A percentile compares a stretch with the other conserved stretches of the same genome.
Conservation (phyloP, 2,329 filamentous ascomycete species). For the Saccharata proteae region DNA sequence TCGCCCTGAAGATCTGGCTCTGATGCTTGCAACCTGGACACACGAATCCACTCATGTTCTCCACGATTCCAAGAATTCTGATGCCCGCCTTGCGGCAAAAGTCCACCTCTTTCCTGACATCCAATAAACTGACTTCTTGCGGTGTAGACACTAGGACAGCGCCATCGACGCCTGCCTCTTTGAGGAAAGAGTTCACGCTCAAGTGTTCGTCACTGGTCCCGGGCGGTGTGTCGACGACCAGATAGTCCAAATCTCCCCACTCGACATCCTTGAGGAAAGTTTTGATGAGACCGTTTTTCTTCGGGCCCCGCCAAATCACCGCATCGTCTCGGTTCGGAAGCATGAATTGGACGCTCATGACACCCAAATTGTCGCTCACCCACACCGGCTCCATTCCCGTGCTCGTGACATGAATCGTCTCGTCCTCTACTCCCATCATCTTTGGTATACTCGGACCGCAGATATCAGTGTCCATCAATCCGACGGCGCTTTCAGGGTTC, state of each 20-base stretch:
- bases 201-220: constrained; percentile 94
- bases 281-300: constrained; percentile 98
- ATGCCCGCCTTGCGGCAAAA: constrained; percentile 95
- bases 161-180: constrained; percentile 83
- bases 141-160: constrained; percentile 90
- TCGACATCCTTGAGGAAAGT: constrained; percentile 96
- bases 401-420: constrained; percentile 84
- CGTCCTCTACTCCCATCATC: constrained; percentile 94
- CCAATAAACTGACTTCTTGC: constrained; percentile 82
- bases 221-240: constrained; percentile 90
- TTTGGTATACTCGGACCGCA: constrained; percentile 94
- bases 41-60: constrained; percentile 97
- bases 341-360: constrained; percentile 99
- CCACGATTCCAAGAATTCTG: constrained; percentile 73
- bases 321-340: constrained; percentile 86
- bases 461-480: constrained; percentile 97
- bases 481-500: constrained; percentile 67
- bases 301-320: constrained; percentile 92
- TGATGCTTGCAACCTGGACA: constrained; percentile 80
- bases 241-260: constrained; percentile 88
- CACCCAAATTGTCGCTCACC: constrained; percentile 84
- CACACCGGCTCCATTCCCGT: constrained; percentile 92
- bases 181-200: constrained; percentile 82
- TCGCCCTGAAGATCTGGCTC: constrained; percentile 77
- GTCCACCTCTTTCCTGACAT: constrained; percentile 94